phyloP scores from a whole-genome alignment of 148 eudicot genomes.

The Dianthus caryophyllus region DNA sequence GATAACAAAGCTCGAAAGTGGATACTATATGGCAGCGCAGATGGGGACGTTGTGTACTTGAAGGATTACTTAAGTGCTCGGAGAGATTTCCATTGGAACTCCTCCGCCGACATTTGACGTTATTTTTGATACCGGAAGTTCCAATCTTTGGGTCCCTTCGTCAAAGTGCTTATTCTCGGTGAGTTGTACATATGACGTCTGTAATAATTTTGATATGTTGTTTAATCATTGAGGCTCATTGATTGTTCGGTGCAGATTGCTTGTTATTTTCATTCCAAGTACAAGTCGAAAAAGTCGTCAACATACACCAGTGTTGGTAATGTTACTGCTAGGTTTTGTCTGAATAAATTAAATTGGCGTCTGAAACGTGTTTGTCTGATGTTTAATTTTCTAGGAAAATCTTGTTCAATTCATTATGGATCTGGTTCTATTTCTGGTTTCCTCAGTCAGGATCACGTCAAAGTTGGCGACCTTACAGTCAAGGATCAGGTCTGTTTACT shows the following conservation, averaged over 20 bases:
- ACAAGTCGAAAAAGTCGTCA: slow-evolving; percentile 55
- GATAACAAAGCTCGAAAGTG: no score
- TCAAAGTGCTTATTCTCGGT: slow-evolving; percentile 80
- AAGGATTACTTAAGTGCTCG: no score
- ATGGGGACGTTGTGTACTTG: no score
- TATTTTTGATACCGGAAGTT: slow-evolving; percentile 89
- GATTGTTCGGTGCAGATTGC: slow-evolving; percentile 51
- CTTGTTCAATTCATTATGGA: no score
- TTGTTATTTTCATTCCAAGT: slow-evolving; percentile 73
- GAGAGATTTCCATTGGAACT: slow-evolving; percentile 75
- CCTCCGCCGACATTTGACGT: slow-evolving; percentile 83
- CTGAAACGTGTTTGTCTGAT: no score
- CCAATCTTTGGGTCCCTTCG: slow-evolving; percentile 93
- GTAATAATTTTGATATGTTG: slow-evolving; percentile 12
- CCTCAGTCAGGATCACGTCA: no score
- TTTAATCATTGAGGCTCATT: slow-evolving; percentile 10
- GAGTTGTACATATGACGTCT: slow-evolving; percentile 34
- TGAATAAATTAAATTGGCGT: no score
- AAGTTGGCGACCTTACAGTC: no score
- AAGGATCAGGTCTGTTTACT: no score
- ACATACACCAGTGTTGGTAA: slow-evolving; percentile 64
- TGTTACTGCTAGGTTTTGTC: slow-evolving; percentile 5
- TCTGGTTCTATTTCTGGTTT: no score
- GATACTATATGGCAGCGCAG: no score
- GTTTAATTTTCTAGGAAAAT: no score